Evolutionary conservation across 352 stramenopile genomes (phyloP).

Genomic region (Phytophthora meadii): DNA sequence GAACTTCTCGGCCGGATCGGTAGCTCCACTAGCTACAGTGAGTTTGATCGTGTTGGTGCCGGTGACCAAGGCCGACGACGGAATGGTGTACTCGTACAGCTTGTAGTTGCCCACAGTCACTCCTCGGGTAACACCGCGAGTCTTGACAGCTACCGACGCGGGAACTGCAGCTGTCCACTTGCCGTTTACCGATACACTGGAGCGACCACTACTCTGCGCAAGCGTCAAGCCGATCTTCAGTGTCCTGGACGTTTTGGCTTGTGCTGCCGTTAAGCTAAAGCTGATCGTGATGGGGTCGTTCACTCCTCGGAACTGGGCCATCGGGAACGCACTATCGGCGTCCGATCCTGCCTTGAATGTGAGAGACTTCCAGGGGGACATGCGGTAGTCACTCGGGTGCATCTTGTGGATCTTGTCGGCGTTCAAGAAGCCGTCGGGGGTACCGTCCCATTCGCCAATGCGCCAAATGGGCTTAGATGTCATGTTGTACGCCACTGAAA

Average conservation of each 20-base stretch:
- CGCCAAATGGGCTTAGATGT: constrained; percentile 45
- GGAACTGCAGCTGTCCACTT: constrained; percentile 43
- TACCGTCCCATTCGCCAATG: constrained; percentile 45
- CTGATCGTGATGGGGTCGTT: constrained; percentile 50
- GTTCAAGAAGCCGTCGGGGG: constrained; percentile 53
- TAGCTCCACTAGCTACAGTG: constrained; percentile 47
- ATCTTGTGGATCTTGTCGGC: constrained; percentile 63
- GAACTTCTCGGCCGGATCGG: constrained; percentile 49
- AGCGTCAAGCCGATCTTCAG: constrained; percentile 57
- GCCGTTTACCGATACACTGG: constrained; percentile 45
- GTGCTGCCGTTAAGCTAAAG: constrained; percentile 36
- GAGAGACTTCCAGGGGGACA: constrained; percentile 34
- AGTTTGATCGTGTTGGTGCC: constrained; percentile 47
- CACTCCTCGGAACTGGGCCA: constrained; percentile 54
- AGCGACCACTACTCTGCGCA: constrained; percentile 46
- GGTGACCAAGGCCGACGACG: constrained; percentile 34
- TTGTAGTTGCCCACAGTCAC: constrained; percentile 59
- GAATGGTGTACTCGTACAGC: constrained; percentile 59
- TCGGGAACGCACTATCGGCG: constrained; percentile 36
- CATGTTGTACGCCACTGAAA: constrained; percentile 39
- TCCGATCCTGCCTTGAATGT: constrained; percentile 37
- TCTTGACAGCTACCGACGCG: constrained; percentile 49
- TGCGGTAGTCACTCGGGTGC: constrained; percentile 58
- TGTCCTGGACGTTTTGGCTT: constrained; percentile 30
- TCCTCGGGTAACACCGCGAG: constrained; percentile 54